Base-by-base conservation (phyloP, 1,284 basidiomycete species). In the Marasmius sp. region DNA sequence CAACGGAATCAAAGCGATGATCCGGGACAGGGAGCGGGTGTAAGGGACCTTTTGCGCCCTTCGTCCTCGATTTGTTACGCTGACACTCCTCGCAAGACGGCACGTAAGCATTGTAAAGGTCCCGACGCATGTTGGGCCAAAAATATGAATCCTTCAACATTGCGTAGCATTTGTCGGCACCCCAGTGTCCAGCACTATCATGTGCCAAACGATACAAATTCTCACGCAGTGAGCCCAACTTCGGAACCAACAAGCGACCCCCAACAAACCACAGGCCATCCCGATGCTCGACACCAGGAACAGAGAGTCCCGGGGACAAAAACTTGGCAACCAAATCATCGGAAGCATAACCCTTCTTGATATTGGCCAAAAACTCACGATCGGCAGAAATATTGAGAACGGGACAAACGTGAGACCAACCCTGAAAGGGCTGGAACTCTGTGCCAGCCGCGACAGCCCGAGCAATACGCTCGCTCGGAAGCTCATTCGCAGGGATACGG, bases 41-140 rank as follows among this genome's bases (percentile, higher is more conserved):
- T 0, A 79, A 58, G 0, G 73, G 71, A 0, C 73, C 74, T 0
- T 61, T 41, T 0, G 60, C 59, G 0, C 59, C 57, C 0, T n/a
- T 48, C 0, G 71, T 71, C 0, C 34, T 20, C 0, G 9, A 59
- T 38, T 79, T 81, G 52, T 75, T 74, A 0, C 61, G 60, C 59
- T 78, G 72, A 45, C 78, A 80, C 0, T 70, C 65, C 0, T 65
- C 59, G 59, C 81, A 83, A 0, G 70, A 59, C 0, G 71, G 68
- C 0, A 74, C 66, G 22, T 79, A 75, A 0, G 58, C 48, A 0
- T 55, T 27, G 41, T 78, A 75, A n/a, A 74, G 62, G 52, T 71
- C 67, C 0, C 58, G 53, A 0, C 67, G 55, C 69, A 73, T 79
- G 36, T 71, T 67, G 0, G 75, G 78, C 80, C 79, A 82, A 59